Evolutionary conservation across 208 protist species (phyloP), one percentile per base, ranked within the genome.

Genomic region (Balamuthia mandrillaris): DNA sequence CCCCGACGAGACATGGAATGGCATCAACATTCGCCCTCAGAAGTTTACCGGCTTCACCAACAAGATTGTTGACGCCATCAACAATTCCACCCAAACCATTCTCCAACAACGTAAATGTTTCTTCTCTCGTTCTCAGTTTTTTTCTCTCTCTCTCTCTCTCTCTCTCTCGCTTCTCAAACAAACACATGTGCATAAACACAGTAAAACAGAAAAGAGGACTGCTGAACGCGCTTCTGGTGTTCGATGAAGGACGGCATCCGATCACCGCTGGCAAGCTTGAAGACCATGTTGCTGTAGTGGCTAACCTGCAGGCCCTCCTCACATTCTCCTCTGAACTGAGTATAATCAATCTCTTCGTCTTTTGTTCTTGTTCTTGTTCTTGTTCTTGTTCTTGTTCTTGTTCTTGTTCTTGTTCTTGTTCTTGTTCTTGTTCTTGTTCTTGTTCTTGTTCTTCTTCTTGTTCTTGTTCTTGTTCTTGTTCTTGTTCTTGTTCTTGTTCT

Each of bases 11-110:
- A 6, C 35, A 10, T 27, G 21, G 4, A 31, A 27, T 68, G 5
- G 31, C 29, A 18, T 66, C 16, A 7, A 29, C 21, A 72, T 72
- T 27, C 63, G 49, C 24, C 42, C 18, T 10, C 63, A 72, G 27
- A 72, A 72, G 63, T 72, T 72, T 29, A 27, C 63, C 63, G 49
- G 49, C 49, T 72, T 72, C 49, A 41, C 63, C 31, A 72, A 72
- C 63, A 72, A 72, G 63, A 33, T 72, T 16, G 63, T 72, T 21
- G 63, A 72, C 24, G 49, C 49, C 63, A 72, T 72, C 63, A 51
- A 33, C 37, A 72, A 72, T 41, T 33, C 63, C 12, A 72, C 63
- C 0, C 63, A 72, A 14, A 51, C 63, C 63, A 72, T 72, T 9
- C 63, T 72, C 63, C 42, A 72, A 33, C 63, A 72, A 27, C 63